Conservation (phyloP, 352 stramenopile species). For the Globisporangium solare region DNA sequence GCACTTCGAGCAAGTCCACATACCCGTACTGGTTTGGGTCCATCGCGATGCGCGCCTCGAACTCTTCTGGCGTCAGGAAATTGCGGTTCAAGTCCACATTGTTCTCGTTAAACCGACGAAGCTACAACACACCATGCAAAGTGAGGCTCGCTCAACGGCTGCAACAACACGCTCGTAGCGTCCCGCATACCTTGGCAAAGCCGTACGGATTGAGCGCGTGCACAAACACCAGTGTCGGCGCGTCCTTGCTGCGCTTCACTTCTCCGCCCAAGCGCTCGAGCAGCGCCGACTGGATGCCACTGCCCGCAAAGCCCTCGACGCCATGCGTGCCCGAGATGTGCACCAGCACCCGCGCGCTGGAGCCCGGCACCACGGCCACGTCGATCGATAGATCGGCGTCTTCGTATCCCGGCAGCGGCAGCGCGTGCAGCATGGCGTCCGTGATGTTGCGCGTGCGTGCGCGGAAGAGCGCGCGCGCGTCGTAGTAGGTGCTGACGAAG, state of each 20-base stretch:
- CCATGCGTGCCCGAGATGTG: constrained; percentile 49
- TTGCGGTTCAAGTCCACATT: too few species aligned
- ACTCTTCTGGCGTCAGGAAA: too few species aligned
- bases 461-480: constrained; percentile 28
- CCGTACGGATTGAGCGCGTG: constrained; percentile 86
- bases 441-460: constrained; percentile 6
- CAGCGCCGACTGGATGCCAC: constrained; percentile 26
- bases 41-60: too few species aligned
- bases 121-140: too few species aligned
- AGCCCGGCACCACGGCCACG: constrained; percentile 24
- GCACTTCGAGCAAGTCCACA: too few species aligned
- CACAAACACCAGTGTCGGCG: constrained; percentile 66
- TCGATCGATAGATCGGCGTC: constrained; percentile 33
- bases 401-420: constrained; percentile 15
- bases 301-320: constrained; percentile 46
- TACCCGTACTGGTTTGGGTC: too few species aligned
- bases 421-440: constrained; percentile 17
- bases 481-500: constrained; percentile 30
- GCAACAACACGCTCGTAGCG: too few species aligned
- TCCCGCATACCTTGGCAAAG: constrained; percentile 40
- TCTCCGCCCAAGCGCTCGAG: constrained; percentile 10
- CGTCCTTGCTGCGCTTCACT: constrained; percentile 5
- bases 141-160: too few species aligned
- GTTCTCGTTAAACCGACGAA: too few species aligned
- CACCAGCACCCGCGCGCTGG: constrained; percentile 19